Evolutionary conservation across 1,139 yeast genomes (phyloP).

Genomic region (Torulaspora pretoriensis): DNA sequence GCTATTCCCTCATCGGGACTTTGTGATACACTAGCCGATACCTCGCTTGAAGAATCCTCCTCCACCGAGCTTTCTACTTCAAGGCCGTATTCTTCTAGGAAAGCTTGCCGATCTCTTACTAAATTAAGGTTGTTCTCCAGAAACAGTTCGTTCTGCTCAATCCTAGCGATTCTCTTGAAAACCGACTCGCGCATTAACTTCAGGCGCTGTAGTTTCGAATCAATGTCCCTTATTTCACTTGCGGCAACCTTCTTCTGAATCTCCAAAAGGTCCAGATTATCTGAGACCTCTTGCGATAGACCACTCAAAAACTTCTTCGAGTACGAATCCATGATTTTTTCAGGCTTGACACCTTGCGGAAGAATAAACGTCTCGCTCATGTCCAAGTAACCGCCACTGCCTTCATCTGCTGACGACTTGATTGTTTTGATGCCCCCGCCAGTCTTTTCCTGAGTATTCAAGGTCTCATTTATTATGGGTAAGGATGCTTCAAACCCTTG

Average conservation of each 20-base stretch:
- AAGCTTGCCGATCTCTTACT: conserved; percentile 42
- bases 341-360: conserved; percentile 40
- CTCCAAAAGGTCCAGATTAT: conserved; percentile 51
- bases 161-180: conserved; percentile 52
- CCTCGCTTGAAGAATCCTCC: conserved; percentile 4
- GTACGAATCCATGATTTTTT: conserved; percentile 41
- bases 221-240: conserved; percentile 59
- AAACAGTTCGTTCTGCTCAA: conserved; percentile 55
- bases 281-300: conserved; percentile 42
- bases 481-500: conserved; percentile 64
- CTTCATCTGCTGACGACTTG: conserved; percentile 1
- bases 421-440: conserved; percentile 2
- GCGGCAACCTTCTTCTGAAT: conserved; percentile 62
- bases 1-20: conserved; percentile 20
- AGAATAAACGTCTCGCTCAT: conserved; percentile 27
- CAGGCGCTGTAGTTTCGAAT: conserved; percentile 49
- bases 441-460: conserved; percentile 21
- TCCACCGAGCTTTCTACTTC: conserved; percentile 29
- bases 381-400: conserved; percentile 17
- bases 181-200: conserved; percentile 48
- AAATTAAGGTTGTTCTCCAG: conserved; percentile 47
- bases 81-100: conserved; percentile 35
- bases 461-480: conserved; percentile 45
- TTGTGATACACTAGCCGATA: neutral
- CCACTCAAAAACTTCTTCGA: conserved; percentile 39